Conservation (phyloP, 2,329 filamentous ascomycete genomes). For the Metarhizium rileyi region DNA sequence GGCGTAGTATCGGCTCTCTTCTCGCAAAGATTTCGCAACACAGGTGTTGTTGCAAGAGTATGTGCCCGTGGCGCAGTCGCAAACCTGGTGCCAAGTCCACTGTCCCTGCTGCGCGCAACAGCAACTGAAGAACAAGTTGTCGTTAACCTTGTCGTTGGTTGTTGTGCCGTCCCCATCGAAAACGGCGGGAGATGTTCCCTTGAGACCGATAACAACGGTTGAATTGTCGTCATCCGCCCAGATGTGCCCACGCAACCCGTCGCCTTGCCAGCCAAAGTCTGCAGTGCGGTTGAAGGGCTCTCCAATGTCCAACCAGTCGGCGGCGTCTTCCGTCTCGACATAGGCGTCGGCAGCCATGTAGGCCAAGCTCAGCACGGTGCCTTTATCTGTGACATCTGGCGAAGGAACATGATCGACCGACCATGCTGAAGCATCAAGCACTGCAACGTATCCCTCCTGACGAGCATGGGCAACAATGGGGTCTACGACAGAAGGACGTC, state of each 20-base stretch:
- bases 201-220: constrained; percentile 84
- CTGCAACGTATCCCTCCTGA: constrained; percentile 54
- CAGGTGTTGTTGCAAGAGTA: constrained; percentile 93
- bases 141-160: constrained; percentile 94
- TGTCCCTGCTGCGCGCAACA: constrained; percentile 92
- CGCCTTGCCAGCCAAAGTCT: constrained; percentile 86
- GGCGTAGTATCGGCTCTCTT: constrained; percentile 86
- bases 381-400: constrained; percentile 77
- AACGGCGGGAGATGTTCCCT: constrained; percentile 81
- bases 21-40: constrained; percentile 60
- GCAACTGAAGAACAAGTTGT: constrained; percentile 96
- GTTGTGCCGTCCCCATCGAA: constrained; percentile 97
- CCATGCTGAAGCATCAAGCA: constrained; percentile 69
- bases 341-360: constrained; percentile 88
- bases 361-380: constrained; percentile 74
- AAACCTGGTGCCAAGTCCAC: constrained; percentile 83
- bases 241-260: constrained; percentile 85
- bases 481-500: constrained; percentile 67
- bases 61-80: constrained; percentile 79
- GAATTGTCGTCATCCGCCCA: constrained; percentile 79
- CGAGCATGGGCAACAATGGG: constrained; percentile 66
- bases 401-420: constrained; percentile 66
- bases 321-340: constrained; percentile 57
- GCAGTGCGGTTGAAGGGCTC: constrained; percentile 73
- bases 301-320: constrained; percentile 77